Percentiles rank a stretch among this genome's conserved stretches.
These are phyloP conservation scores for Hippophae rhamnoides DNA, from an alignment of 306 rosid genomes.

Conservation along the genomic window DNA sequence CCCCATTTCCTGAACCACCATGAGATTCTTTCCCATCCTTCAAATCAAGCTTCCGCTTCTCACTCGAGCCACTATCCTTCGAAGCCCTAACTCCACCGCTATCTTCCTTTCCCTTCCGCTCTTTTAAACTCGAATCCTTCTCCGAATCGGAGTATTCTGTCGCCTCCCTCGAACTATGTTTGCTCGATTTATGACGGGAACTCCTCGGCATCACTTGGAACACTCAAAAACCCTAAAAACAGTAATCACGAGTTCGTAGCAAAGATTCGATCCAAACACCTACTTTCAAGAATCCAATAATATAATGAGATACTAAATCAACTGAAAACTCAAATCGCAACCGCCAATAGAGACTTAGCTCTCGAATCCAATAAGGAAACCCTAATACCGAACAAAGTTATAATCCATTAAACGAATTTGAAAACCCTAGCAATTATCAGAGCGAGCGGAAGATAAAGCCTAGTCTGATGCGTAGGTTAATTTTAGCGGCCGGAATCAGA, in stretches of 20 bases:
- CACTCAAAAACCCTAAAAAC: slow-evolving; percentile 31
- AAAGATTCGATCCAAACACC: slow-evolving; percentile 10
- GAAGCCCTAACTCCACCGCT: slow-evolving; percentile 44
- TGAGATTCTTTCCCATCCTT: slow-evolving; percentile 49
- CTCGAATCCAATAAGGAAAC: slow-evolving; percentile 21
- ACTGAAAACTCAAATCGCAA: slow-evolving; percentile 35
- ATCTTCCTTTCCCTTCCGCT: slow-evolving; percentile 76
- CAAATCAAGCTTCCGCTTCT: slow-evolving; percentile 76
- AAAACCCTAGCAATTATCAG: slow-evolving; percentile 9
- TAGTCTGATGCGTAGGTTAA: not conserved
- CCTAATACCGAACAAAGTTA: slow-evolving; percentile 26
- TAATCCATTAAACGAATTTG: not conserved
- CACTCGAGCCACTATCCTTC: slow-evolving; percentile 49
- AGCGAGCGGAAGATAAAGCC: not conserved
- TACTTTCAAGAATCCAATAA: slow-evolving; percentile 8
- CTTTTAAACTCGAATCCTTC: slow-evolving; percentile 57
- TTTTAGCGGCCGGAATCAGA: slow-evolving; percentile 18
- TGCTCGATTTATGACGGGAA: slow-evolving; percentile 92
- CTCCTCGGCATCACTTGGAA: slow-evolving; percentile 79
- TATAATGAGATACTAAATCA: not conserved
- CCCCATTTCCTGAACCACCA: slow-evolving; percentile 51
- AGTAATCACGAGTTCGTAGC: not conserved
- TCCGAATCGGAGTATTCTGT: slow-evolving; percentile 88
- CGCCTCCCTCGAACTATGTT: slow-evolving; percentile 72
- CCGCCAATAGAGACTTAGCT: slow-evolving; percentile 9